Conservation (phyloP, 257 asterid genomes). For the Ilex asprella region DNA sequence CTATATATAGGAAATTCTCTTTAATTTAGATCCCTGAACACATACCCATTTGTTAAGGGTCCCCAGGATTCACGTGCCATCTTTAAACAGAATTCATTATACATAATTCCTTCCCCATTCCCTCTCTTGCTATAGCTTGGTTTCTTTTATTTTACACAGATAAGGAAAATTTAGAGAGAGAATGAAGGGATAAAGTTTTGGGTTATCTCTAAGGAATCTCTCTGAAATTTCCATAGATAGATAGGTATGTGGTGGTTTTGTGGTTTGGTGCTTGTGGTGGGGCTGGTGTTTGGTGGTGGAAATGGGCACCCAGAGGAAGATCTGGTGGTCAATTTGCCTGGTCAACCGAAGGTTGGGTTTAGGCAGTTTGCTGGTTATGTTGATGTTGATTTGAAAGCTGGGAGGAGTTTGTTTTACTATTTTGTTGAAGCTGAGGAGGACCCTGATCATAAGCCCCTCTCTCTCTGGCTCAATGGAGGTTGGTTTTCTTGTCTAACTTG, state of each 20-base stretch:
- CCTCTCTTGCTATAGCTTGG: neutral
- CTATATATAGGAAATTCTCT: conserved; percentile 4
- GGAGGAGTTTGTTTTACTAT: conserved; percentile 88
- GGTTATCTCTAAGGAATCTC: neutral
- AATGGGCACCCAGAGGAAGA: conserved; percentile 68
- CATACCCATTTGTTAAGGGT: conserved; percentile 32
- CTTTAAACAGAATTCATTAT: conserved; percentile 10
- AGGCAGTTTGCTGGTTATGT: conserved; percentile 87
- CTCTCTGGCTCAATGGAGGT: conserved; percentile 99
- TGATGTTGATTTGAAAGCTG: conserved; percentile 72
- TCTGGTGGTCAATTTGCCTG: conserved; percentile 68
- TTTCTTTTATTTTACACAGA: neutral
- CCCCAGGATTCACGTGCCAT: conserved; percentile 62
- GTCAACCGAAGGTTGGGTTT: conserved; percentile 77
- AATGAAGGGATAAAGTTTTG: neutral
- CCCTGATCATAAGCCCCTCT: conserved; percentile 64
- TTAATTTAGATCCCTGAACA: conserved; percentile 14
- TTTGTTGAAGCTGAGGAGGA: conserved; percentile 82
- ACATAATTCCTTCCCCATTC: neutral
- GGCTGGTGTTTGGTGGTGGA: conserved; percentile 38
- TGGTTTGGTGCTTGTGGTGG: conserved; percentile 30
- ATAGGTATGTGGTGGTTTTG: conserved; percentile 41
- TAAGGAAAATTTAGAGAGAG: neutral
- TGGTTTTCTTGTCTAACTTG: neutral
- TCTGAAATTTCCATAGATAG: neutral